These are phyloP conservation scores for Musa acuminata DNA, from an alignment of 176 grass and related monocot genomes.

Conservation along the genomic window DNA sequence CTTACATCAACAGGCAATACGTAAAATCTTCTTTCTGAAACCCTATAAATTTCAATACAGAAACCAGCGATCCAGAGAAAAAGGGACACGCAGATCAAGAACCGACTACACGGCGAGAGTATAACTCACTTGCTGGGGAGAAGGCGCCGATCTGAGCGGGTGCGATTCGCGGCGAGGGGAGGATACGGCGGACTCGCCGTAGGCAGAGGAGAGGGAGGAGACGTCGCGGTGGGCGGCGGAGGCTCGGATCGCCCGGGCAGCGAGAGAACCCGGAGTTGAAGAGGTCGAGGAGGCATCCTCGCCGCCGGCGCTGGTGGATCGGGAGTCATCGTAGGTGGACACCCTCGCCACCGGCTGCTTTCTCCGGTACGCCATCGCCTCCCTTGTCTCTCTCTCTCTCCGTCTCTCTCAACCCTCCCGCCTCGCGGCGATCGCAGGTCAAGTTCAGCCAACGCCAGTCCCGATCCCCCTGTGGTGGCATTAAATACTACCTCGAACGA, in stretches of 20 bases:
- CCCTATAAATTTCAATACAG: slow-evolving; percentile 23
- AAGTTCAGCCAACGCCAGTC: too few relatives aligned
- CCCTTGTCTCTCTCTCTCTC: not conserved
- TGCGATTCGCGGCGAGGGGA: slow-evolving; percentile 28
- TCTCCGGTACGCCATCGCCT: slow-evolving; percentile 35
- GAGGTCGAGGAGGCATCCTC: not conserved
- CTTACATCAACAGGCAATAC: too few relatives aligned
- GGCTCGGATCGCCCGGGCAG: slow-evolving; percentile 88
- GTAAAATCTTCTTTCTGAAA: too few relatives aligned
- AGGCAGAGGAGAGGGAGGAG: slow-evolving; percentile 84
- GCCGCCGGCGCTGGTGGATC: slow-evolving; percentile 18
- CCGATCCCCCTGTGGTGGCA: too few relatives aligned
- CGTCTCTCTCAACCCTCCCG: too few relatives aligned
- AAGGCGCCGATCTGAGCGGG: slow-evolving; percentile 35
- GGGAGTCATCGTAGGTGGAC: slow-evolving; percentile 1
- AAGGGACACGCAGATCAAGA: not conserved
- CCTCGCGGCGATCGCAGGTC: not conserved
- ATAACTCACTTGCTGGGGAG: slow-evolving; percentile 25
- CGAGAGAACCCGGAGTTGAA: slow-evolving; percentile 46
- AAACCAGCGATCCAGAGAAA: slow-evolving; percentile 4
- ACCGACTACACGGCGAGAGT: not conserved
- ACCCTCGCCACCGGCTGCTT: slow-evolving; percentile 20
- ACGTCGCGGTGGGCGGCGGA: slow-evolving; percentile 88
- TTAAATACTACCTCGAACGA: too few relatives aligned
- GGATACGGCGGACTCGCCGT: slow-evolving; percentile 40